These are phyloP conservation scores for Penicillium samsonianum DNA, from an alignment of 495 filamentous ascomycete species.

Conservation along the genomic window DNA sequence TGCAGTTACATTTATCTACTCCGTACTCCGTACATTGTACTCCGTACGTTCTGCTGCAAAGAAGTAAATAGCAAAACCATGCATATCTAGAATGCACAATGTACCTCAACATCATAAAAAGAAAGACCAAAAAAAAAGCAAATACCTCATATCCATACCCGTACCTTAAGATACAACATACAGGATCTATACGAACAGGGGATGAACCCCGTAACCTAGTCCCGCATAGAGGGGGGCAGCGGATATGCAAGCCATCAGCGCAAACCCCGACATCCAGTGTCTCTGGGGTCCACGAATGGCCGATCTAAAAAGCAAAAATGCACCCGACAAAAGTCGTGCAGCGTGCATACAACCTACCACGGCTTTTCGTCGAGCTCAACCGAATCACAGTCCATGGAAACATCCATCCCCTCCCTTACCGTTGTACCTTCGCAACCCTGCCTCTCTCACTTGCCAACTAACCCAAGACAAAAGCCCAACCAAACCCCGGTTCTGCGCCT, in stretches of 20 bases:
- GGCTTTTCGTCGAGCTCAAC: neutral
- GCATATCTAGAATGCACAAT: neutral
- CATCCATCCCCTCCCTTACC: neutral
- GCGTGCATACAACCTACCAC: slow-evolving; percentile 3
- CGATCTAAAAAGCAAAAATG: slow-evolving; percentile 4
- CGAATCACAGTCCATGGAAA: neutral
- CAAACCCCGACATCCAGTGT: slow-evolving; percentile 6
- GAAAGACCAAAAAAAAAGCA: neutral
- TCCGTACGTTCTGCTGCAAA: too few relatives aligned
- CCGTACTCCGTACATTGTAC: too few relatives aligned
- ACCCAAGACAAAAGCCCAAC: neutral
- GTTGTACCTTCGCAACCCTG: neutral
- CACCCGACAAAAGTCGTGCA: slow-evolving; percentile 9
- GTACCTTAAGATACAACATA: neutral
- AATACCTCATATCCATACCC: neutral
- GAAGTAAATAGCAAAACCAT: neutral
- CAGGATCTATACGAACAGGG: neutral
- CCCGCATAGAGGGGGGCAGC: slow-evolving; percentile 13
- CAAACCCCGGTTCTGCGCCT: neutral
- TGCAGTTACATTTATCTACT: slow-evolving; percentile 1
- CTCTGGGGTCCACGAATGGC: slow-evolving; percentile 11
- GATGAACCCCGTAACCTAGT: neutral
- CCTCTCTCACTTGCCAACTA: neutral
- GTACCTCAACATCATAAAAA: neutral
- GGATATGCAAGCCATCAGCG: slow-evolving; percentile 22